Conservation (phyloP, 495 filamentous ascomycete species). For the Copromyces sp. region DNA sequence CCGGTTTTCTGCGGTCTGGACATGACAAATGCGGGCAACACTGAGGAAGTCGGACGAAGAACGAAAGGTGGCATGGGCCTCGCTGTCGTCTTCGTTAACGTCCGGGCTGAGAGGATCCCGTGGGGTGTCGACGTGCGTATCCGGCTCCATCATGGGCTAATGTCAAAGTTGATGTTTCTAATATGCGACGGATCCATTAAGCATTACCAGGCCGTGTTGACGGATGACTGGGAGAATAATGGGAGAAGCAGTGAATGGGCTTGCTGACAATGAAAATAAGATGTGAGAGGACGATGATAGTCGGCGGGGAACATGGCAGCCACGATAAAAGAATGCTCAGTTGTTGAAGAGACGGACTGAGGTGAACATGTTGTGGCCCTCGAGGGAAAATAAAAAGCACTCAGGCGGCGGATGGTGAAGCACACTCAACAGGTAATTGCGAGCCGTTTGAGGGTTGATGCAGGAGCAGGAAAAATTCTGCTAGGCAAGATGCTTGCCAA, state of each 20-base stretch:
- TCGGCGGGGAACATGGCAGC: background rate
- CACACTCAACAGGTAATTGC: background rate
- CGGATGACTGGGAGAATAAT: background rate
- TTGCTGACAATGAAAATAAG: background rate
- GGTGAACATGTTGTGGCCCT: background rate
- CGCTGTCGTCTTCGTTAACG: background rate
- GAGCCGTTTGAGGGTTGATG: background rate
- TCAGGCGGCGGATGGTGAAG: background rate
- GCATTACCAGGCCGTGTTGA: background rate
- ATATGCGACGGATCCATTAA: background rate
- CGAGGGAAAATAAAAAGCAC: background rate
- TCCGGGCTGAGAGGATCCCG: background rate
- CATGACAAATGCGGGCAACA: conserved; percentile 12
- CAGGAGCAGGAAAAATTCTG: background rate
- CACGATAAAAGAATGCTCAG: background rate
- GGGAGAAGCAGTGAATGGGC: background rate
- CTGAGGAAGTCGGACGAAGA: background rate
- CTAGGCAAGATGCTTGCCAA: background rate
- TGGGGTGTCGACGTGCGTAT: background rate
- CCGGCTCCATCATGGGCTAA: background rate
- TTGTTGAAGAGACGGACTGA: background rate
- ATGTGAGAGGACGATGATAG: background rate
- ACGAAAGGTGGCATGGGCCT: background rate
- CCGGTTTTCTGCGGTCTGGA: conserved; percentile 22
- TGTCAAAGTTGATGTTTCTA: background rate